These are phyloP conservation scores for Prunella vulgaris DNA, from an alignment of 257 asterid genomes.

Conservation along the genomic window DNA sequence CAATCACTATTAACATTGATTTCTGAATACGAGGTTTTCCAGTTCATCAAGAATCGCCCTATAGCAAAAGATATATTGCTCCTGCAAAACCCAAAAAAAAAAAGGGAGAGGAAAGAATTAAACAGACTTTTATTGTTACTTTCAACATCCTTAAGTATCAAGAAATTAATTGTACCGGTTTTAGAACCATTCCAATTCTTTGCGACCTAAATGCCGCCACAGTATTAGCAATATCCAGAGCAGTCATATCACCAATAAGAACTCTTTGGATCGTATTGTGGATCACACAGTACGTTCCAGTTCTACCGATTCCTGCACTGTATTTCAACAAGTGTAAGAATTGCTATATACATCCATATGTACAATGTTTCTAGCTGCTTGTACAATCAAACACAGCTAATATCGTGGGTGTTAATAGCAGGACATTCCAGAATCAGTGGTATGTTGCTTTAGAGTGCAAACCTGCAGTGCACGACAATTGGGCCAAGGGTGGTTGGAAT, in stretches of 20 bases:
- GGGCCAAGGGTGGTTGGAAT: constrained; percentile 74
- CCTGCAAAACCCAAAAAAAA: constrained; percentile 35
- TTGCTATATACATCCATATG: too few relatives aligned
- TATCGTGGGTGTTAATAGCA: too few relatives aligned
- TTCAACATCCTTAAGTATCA: neutral
- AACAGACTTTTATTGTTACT: neutral
- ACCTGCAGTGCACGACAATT: constrained; percentile 98
- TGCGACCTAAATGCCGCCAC: constrained; percentile 66
- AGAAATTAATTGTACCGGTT: constrained; percentile 44
- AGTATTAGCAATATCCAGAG: constrained; percentile 67
- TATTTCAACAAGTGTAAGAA: too few relatives aligned
- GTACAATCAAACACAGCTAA: too few relatives aligned
- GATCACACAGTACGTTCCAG: constrained; percentile 84
- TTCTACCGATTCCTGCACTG: constrained; percentile 98
- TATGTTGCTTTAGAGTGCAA: neutral
- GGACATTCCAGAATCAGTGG: too few relatives aligned
- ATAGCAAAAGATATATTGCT: constrained; percentile 63
- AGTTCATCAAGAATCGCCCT: constrained; percentile 61
- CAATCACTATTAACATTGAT: constrained; percentile 16
- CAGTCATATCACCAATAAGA: constrained; percentile 69
- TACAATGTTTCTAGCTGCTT: too few relatives aligned
- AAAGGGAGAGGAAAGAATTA: neutral
- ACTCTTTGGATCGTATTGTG: constrained; percentile 81
- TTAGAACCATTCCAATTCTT: constrained; percentile 88
- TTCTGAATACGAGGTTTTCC: constrained; percentile 36